Base-by-base conservation (phyloP, 768 basidiomycete species). In the Trametes cingulata region DNA sequence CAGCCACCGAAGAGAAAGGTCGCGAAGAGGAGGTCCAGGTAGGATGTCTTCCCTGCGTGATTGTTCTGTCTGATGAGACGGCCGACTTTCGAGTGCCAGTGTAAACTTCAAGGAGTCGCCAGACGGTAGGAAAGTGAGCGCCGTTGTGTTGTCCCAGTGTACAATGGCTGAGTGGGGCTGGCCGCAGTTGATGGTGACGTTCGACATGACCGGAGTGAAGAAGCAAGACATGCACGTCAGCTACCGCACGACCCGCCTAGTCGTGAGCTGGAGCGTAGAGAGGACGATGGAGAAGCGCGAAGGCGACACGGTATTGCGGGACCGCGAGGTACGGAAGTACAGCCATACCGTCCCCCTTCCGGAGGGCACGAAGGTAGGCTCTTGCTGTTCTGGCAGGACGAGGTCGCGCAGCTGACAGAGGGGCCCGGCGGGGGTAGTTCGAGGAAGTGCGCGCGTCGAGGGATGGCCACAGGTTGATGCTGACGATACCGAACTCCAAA, bases 221-320 rank as follows among this genome's bases (percentile, higher is more conserved):
- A 91, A 90, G 70, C 81, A 89, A 58, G 84, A 91, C 61, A 82
- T 90, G 56, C 88, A 91, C 64, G 85, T 91, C 67, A 89, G 84
- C 68, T 91, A 83, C 65, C 86, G 87, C 53, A 78, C 80, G 53
- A 74, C 81, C 63, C 75, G 82, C 45, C 74, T 91, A 10, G 77
- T 87, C 37, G 77, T 91, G 39, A 86, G 82, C 17, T 91, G 89
- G 89, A 78, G 81, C 59, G 80, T 77, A 10, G 76, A 82, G 56
- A 84, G 82, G 64, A 76, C 84, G 49, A 75, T 77, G 13, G 88
- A 90, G 69, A 81, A 78, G 74, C 80, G 82, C 63, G 87, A 90
- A 61, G 79, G 80, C 20, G 85, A 81, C 20, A 76, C 80, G 13
- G 68, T 85, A n/a, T 76, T 88, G 29, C 78, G 86, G 57, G 88